Evolutionary conservation across 352 stramenopile species (phyloP).

Genomic region (Poterioochromonas sp.): DNA sequence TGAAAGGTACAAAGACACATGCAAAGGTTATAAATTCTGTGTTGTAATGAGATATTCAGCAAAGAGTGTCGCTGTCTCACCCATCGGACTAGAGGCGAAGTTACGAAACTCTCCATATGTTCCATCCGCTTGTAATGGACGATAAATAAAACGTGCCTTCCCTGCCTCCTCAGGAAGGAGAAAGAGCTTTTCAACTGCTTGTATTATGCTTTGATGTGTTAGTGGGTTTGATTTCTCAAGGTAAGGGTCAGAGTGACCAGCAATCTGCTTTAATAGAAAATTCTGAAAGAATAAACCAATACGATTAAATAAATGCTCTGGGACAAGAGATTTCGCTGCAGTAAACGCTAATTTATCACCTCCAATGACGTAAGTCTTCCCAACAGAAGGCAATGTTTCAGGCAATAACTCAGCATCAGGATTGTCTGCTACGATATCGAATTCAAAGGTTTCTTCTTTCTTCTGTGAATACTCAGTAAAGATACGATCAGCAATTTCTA

Average conservation of each 20-base stretch:
- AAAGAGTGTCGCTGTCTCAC: too few relatives aligned
- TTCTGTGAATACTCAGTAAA: neutral
- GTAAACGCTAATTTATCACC: neutral
- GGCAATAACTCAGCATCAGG: neutral
- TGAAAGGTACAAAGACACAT: too few relatives aligned
- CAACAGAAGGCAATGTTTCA: neutral
- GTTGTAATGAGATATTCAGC: too few relatives aligned
- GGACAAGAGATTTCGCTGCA: neutral
- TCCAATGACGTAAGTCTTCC: neutral
- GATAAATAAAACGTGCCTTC: neutral
- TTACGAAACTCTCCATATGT: too few relatives aligned
- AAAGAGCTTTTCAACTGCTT: neutral
- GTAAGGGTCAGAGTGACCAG: neutral
- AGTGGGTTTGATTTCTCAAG: neutral
- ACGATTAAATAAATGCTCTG: neutral
- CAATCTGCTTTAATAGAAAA: neutral
- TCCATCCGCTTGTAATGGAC: neutral
- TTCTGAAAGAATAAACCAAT: constrained; percentile 7
- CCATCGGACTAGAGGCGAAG: too few relatives aligned
- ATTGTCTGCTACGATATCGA: neutral
- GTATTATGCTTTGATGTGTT: neutral
- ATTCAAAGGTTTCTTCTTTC: neutral
- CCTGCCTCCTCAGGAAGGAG: constrained; percentile 2
- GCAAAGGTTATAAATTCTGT: too few relatives aligned
- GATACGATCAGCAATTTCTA: neutral